Evolutionary conservation across 2,329 filamentous ascomycete species (phyloP).

Genomic region (Pseudopyricularia cyperi): DNA sequence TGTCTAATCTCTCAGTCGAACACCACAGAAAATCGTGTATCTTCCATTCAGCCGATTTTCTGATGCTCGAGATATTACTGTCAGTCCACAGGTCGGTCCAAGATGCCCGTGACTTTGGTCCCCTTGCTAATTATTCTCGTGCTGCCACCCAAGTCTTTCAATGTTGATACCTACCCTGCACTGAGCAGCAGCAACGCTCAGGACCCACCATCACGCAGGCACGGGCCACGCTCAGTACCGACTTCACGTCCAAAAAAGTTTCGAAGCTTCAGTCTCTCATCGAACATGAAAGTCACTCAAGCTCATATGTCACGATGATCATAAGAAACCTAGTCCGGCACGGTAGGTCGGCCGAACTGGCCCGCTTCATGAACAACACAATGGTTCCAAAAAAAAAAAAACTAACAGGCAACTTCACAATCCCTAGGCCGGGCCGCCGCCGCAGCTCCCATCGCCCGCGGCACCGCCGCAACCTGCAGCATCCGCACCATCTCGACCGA

Average conservation of each 20-base stretch:
- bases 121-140: too few species aligned
- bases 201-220: background rate
- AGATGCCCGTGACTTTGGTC: too few species aligned
- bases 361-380: conserved; percentile 1
- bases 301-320: conserved; percentile 32
- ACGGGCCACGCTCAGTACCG: conserved; percentile 1
- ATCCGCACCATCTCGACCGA: conserved; percentile 25
- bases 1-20: background rate
- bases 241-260: background rate
- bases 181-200: background rate
- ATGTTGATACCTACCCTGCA: background rate
- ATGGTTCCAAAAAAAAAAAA: background rate
- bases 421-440: conserved; percentile 38
- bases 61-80: too few species aligned
- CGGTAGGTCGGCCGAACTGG: conserved; percentile 23
- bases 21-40: too few species aligned
- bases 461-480: background rate
- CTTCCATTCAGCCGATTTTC: too few species aligned
- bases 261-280: background rate
- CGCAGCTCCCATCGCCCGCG: conserved; percentile 19
- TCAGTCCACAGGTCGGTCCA: too few species aligned
- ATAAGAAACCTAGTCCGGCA: conserved; percentile 41
- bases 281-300: background rate
- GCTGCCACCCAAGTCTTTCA: too few species aligned
- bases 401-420: conserved; percentile 9